Evolutionary conservation across 768 basidiomycete genomes (phyloP).

Genomic region (Termitomyces sp.): DNA sequence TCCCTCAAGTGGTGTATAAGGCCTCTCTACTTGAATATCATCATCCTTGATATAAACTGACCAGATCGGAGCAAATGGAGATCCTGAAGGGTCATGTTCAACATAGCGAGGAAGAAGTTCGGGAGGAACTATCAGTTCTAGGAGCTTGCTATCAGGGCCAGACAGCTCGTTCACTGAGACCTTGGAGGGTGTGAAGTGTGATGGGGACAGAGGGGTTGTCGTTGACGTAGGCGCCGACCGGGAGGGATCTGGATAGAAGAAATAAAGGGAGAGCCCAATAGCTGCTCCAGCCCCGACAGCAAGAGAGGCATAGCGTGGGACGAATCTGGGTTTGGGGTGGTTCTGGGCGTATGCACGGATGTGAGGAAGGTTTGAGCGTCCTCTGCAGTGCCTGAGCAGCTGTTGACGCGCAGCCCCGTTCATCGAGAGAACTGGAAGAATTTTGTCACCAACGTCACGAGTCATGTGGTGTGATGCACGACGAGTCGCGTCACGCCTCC

Average conservation of each 20-base stretch:
- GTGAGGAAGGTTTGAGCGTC: constrained; percentile 3
- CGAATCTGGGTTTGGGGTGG: background rate
- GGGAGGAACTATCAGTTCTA: constrained; percentile 58
- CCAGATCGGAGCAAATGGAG: constrained; percentile 52
- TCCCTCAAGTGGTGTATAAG: constrained; percentile 80
- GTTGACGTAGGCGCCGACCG: constrained; percentile 41
- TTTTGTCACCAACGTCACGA: constrained; percentile 10
- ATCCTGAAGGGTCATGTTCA: constrained; percentile 12
- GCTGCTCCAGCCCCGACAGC: constrained; percentile 23
- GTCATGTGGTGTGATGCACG: constrained; percentile 14
- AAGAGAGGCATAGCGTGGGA: constrained; percentile 3
- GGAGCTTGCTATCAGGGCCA: constrained; percentile 60
- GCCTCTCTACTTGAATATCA: constrained; percentile 85
- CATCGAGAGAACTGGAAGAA: constrained; percentile 9
- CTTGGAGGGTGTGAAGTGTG: constrained; percentile 60
- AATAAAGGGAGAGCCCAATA: constrained; percentile 44
- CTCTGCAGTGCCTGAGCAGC: constrained; percentile 5
- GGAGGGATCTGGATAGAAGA: constrained; percentile 50
- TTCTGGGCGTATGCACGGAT: constrained; percentile 6
- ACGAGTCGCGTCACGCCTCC: constrained; percentile 12
- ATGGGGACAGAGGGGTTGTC: constrained; percentile 40
- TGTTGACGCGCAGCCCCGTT: constrained; percentile 12
- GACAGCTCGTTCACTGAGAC: constrained; percentile 51
- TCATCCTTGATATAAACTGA: constrained; percentile 83
- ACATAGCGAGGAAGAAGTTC: constrained; percentile 31